These are phyloP conservation scores for Allium fistulosum DNA, from an alignment of 106 monocot species.

Conservation along the genomic window DNA sequence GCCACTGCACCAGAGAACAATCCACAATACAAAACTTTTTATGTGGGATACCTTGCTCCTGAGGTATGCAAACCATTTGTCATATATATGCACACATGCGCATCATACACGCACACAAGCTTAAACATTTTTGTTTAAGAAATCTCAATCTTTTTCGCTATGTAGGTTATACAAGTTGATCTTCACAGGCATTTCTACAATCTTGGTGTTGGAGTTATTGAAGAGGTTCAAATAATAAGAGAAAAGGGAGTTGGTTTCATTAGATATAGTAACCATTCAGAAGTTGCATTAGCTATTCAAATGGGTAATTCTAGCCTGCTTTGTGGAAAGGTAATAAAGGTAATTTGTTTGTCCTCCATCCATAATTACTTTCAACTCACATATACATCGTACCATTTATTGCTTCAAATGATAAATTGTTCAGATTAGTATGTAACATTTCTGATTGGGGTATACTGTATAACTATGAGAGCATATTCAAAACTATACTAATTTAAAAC, in stretches of 20 bases:
- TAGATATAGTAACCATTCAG: conserved; percentile 44
- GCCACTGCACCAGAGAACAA: conserved; percentile 75
- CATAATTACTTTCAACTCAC: too few relatives aligned
- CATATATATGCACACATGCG: too few relatives aligned
- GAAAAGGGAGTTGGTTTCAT: conserved; percentile 68
- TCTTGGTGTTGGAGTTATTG: too few relatives aligned
- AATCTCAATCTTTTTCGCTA: too few relatives aligned
- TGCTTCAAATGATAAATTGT: neutral
- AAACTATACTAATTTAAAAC: neutral
- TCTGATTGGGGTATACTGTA: neutral
- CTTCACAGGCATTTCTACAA: too few relatives aligned
- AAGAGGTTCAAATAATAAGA: too few relatives aligned
- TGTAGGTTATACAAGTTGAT: too few relatives aligned
- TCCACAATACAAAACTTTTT: conserved; percentile 74
- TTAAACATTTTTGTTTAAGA: neutral
- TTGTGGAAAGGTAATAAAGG: conserved; percentile 49
- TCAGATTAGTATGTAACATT: neutral
- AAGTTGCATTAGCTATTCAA: conserved; percentile 63
- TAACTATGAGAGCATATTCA: neutral
- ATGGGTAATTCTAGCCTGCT: conserved; percentile 33
- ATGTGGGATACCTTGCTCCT: conserved; percentile 76
- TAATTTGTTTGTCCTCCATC: neutral
- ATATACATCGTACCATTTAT: too few relatives aligned
- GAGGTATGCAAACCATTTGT: conserved; percentile 21
- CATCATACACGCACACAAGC: neutral